Percentiles rank a stretch among this genome's conserved stretches.
phyloP scores from a whole-genome alignment of 1,139 yeast genomes.

The Pichia sp. region DNA sequence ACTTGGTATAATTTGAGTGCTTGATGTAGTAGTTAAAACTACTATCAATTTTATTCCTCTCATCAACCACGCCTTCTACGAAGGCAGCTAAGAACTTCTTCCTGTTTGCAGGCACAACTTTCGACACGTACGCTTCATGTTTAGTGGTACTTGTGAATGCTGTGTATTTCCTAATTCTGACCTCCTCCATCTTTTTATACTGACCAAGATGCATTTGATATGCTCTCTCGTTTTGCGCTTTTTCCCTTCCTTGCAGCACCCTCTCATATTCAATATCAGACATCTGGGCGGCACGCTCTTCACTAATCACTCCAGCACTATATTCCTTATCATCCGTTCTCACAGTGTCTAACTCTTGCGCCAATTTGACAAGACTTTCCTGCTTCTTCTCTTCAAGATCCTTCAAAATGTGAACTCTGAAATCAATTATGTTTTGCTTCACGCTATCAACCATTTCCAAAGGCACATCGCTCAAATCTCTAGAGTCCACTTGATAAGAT shows the following conservation, averaged over 20 bases:
- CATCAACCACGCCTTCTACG: conserved; percentile 19
- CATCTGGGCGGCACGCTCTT: not conserved
- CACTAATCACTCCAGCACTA: too few relatives aligned
- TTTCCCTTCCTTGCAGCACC: conserved; percentile 21
- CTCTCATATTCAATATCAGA: conserved; percentile 19
- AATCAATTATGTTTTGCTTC: conserved; percentile 51
- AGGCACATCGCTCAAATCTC: conserved; percentile 60
- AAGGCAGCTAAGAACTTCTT: conserved; percentile 23
- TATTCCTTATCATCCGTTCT: too few relatives aligned
- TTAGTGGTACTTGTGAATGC: conserved; percentile 19
- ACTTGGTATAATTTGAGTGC: conserved; percentile 35
- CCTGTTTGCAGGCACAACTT: conserved; percentile 29
- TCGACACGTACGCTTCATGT: conserved; percentile 17
- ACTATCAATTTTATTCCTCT: conserved; percentile 25
- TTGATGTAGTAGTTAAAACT: conserved; percentile 30
- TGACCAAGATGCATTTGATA: conserved; percentile 13
- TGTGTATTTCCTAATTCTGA: conserved; percentile 16
- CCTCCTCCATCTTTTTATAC: conserved; percentile 19
- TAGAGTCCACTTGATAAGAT: conserved; percentile 52
- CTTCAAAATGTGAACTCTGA: conserved; percentile 53
- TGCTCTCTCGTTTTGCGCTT: conserved; percentile 21
- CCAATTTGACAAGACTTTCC: conserved; percentile 1
- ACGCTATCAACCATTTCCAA: conserved; percentile 49
- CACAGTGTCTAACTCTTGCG: too few relatives aligned
- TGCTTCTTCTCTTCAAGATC: conserved; percentile 14